Base-by-base conservation (phyloP, 1,139 yeast genomes). In the Meyerozyma guilliermondii region DNA sequence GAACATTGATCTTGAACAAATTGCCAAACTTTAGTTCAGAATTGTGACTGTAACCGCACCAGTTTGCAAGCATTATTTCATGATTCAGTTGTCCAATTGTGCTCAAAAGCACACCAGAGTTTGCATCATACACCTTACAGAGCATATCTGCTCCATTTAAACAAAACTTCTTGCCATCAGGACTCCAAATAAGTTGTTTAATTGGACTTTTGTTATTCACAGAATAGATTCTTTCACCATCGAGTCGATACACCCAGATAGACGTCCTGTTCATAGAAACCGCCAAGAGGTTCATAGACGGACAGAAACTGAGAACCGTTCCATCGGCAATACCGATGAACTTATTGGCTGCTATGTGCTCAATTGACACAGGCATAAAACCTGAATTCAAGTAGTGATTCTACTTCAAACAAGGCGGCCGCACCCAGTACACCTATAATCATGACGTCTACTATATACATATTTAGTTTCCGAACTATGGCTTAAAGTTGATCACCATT, bases 401-500 rank as follows among this genome's bases (percentile, higher is more conserved):
- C 22, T 20, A 20, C 22, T 20, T 20, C n/a, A 20, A 6, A 20
- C 22, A 20, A 6, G 5, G 22, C 22, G 7, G 7, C 30, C 7
- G 11, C 36, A 16, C 16, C 36, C 36, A 33, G 17, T 33, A 20
- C 36, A 33, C 36, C 36, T 10, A 11, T 33, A 33, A 10, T 18
- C 24, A 20, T 18, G 23, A 22, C 24, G 23, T 9, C 14, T 16
- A 11, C 36, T 33, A 33, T 33, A 23, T 33, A 33, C 36, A 33
- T 4, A 14, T 30, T 13, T 30, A 14, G 20, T 33, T 33, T 33
- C 16, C 3, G 13, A 33, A 10, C 24, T 43, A 34, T 40, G 45
- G 41, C 40, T 57, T 64, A 52, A 70, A 62, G 62, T 85, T 80
- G 46, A 89, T 80, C 38, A 85, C 83, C 43, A 87, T 73, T 22